Evolutionary conservation across 2,329 filamentous ascomycete genomes (phyloP).

Genomic region (Westerdykella sp.): DNA sequence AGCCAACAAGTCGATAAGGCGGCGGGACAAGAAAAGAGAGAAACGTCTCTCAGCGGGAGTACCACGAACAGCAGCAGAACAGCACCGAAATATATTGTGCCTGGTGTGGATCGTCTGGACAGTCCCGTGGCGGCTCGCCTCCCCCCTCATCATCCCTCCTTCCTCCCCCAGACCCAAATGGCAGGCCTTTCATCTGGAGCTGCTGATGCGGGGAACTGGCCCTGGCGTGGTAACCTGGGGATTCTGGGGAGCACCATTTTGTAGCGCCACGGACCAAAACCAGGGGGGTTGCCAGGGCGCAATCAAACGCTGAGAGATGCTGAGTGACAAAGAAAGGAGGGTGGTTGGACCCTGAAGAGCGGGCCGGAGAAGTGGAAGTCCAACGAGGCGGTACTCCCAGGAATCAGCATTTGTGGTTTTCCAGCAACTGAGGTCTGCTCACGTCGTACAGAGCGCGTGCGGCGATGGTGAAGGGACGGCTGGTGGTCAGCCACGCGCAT

Average conservation of each 20-base stretch:
- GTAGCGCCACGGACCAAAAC: slow-evolving; percentile 17
- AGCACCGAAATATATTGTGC: neutral
- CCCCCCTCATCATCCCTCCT: neutral
- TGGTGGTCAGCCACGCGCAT: slow-evolving; percentile 15
- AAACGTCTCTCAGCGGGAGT: slow-evolving; percentile 6
- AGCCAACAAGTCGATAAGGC: neutral
- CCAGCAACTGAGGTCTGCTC: too few relatives aligned
- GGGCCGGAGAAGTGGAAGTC: too few relatives aligned
- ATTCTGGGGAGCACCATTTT: slow-evolving; percentile 22
- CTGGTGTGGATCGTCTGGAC: too few relatives aligned
- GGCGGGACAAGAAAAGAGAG: slow-evolving; percentile 1
- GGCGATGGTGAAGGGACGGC: too few relatives aligned
- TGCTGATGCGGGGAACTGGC: slow-evolving; percentile 30
- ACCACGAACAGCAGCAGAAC: slow-evolving; percentile 1
- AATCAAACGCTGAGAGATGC: slow-evolving; percentile 12
- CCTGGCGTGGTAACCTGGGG: slow-evolving; percentile 11
- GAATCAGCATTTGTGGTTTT: too few relatives aligned
- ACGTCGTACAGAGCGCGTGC: too few relatives aligned
- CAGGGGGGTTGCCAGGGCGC: slow-evolving; percentile 14
- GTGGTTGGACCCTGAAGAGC: too few relatives aligned
- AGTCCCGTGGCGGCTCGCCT: slow-evolving; percentile 12
- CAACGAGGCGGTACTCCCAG: too few relatives aligned
- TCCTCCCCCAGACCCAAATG: slow-evolving; percentile 16
- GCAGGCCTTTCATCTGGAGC: slow-evolving; percentile 16
- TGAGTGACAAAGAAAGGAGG: slow-evolving; percentile 4